A percentile compares a stretch with the other conserved stretches of the same genome.
These are phyloP conservation scores for Cladosporium halotolerans DNA, from an alignment of 2,329 filamentous ascomycete genomes.

Conservation along the genomic window DNA sequence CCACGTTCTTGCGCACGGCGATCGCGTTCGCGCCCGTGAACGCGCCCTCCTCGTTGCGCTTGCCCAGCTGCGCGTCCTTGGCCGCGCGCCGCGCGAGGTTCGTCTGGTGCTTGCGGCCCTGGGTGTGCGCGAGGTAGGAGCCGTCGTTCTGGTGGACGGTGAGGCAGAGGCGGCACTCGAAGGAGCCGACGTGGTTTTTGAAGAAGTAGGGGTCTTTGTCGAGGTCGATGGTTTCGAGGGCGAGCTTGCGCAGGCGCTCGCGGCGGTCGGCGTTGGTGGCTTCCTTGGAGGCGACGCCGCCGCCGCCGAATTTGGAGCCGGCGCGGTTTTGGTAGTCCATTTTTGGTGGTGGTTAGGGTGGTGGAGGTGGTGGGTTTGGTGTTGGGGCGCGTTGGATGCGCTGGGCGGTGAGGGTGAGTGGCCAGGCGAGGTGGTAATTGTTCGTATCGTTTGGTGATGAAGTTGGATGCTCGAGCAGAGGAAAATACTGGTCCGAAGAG, in stretches of 20 bases:
- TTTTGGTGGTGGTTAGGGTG: not conserved
- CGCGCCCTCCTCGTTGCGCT: constrained; percentile 53
- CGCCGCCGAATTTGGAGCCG: constrained; percentile 95
- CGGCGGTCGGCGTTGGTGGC: constrained; percentile 95
- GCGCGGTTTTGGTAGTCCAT: constrained; percentile 68
- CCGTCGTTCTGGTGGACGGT: constrained; percentile 99
- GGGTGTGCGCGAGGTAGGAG: constrained; percentile 95
- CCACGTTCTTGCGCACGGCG: constrained; percentile 67
- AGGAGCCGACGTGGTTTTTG: constrained; percentile 97
- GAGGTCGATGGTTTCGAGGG: constrained; percentile 96
- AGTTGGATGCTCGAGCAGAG: too few species aligned
- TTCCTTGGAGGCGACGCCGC: constrained; percentile 87
- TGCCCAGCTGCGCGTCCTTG: constrained; percentile 88
- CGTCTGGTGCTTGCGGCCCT: constrained; percentile 97
- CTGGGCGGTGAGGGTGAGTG: not conserved
- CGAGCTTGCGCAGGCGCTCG: constrained; percentile 94
- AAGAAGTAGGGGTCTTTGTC: constrained; percentile 99
- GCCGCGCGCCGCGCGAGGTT: constrained; percentile 93
- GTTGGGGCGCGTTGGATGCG: not conserved
- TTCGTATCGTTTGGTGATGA: too few species aligned
- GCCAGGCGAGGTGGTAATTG: too few species aligned
- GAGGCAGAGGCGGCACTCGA: constrained; percentile 93
- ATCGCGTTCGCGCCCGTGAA: constrained; percentile 70
- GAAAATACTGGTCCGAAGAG: too few species aligned
- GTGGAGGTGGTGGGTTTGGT: not conserved